A percentile compares a stretch with the other conserved stretches of the same genome.
These are phyloP conservation scores for Fistulinella prunicolor DNA, from an alignment of 768 basidiomycete species.

Conservation along the genomic window DNA sequence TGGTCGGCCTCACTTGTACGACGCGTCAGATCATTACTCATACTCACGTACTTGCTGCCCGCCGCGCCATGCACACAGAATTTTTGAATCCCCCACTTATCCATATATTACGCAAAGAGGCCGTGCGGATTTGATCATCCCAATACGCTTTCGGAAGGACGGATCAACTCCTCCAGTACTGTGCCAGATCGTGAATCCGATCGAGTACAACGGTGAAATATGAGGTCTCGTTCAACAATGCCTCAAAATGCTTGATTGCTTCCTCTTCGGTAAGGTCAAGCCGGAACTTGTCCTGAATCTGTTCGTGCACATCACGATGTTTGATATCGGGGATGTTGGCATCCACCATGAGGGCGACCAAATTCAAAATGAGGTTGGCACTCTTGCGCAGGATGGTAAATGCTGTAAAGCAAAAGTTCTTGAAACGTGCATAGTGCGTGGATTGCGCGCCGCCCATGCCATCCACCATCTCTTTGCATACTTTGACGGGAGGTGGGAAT, in stretches of 20 bases:
- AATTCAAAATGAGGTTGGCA: constrained; percentile 93
- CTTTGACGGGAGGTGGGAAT: constrained; percentile 96
- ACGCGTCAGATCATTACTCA: no score
- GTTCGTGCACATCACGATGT: constrained; percentile 79
- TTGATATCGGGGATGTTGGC: constrained; percentile 98
- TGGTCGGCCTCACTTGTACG: no score
- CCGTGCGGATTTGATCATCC: neutral
- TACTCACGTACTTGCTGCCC: no score
- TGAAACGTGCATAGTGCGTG: constrained; percentile 94
- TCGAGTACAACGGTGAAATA: constrained; percentile 93
- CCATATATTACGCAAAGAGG: constrained; percentile 1
- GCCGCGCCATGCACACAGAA: neutral
- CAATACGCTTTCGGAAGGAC: constrained; percentile 2
- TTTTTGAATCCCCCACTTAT: no score
- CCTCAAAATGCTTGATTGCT: constrained; percentile 96
- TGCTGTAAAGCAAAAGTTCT: constrained; percentile 95
- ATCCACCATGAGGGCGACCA: constrained; percentile 96
- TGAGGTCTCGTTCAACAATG: constrained; percentile 88
- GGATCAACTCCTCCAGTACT: constrained; percentile 76
- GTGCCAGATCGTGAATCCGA: constrained; percentile 87
- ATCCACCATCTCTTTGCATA: constrained; percentile 99
- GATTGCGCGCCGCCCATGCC: constrained; percentile 98
- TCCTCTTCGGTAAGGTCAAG: constrained; percentile 94
- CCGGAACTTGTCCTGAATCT: constrained; percentile 96
- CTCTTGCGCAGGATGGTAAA: constrained; percentile 95